Evolutionary conservation across 2,329 filamentous ascomycete species (phyloP).

Genomic region (Sclerotinia borealis): DNA sequence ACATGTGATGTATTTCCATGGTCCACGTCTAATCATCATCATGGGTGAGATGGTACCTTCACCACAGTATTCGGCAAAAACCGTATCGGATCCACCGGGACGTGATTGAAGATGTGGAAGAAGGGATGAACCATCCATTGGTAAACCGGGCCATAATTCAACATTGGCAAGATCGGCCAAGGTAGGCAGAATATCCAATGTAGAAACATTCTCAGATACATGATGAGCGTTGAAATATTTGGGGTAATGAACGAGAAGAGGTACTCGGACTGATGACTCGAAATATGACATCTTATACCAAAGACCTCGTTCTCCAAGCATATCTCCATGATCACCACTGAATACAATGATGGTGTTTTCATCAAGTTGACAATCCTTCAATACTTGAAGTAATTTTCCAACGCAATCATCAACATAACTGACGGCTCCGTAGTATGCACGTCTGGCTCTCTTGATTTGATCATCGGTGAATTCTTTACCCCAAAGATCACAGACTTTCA

Average conservation of each 20-base stretch:
- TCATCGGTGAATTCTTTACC: constrained; percentile 78
- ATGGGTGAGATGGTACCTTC: constrained; percentile 84
- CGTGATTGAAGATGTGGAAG: constrained; percentile 67
- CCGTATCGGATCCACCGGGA: constrained; percentile 68
- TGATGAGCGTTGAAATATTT: constrained; percentile 67
- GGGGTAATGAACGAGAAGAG: constrained; percentile 78
- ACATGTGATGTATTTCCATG: constrained; percentile 88
- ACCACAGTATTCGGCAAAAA: constrained; percentile 92
- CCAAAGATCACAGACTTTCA: constrained; percentile 83
- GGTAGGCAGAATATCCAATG: constrained; percentile 83
- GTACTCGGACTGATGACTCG: constrained; percentile 83
- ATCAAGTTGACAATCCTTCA: constrained; percentile 73
- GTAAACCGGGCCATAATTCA: constrained; percentile 62
- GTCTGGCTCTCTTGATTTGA: constrained; percentile 76
- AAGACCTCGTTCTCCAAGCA: constrained; percentile 85
- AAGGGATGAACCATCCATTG: constrained; percentile 79
- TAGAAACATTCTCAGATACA: constrained; percentile 80
- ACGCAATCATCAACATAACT: constrained; percentile 93
- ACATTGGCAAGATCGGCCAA: constrained; percentile 76
- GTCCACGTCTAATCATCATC: constrained; percentile 87
- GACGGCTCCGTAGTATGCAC: constrained; percentile 88
- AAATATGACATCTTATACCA: constrained; percentile 99
- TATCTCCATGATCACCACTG: constrained; percentile 90
- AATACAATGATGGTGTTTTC: constrained; percentile 90
- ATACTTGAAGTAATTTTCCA: constrained; percentile 69